Base-by-base conservation (phyloP, 768 basidiomycete genomes). In the Lentinula boryana region DNA sequence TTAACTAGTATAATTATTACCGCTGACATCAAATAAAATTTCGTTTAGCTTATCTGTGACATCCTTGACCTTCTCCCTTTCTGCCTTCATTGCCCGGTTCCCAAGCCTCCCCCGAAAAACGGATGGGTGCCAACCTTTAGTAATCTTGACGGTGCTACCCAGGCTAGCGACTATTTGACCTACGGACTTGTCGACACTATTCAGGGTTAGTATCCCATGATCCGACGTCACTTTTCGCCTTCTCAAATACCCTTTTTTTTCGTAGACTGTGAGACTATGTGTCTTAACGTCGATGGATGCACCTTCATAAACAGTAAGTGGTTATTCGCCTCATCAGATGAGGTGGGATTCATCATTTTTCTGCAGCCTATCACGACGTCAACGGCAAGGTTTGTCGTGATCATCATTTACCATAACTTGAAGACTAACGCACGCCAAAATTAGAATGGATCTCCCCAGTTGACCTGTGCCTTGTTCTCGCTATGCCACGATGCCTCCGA, bases 381-480 rank as follows among this genome's bases (percentile, higher is more conserved):
- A 74, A 76, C 56, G 75, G 70, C 49, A 75, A 74, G 66, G 73
- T 74, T 44, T 21, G 65, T 35, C 18, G 1, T 8, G 13, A 9
- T 21, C 1, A 18, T 40, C 23, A n/a, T 2, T 5, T 56, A 7
- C 16, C 38, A 56, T 40, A 41, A 4, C 5, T 27, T 56, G 15
- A 56, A 36, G 5, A 56, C 50, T 32, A n/a, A 56, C 16, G 21
- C 27, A 0, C 35, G 5, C 15, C 18, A 3, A 35, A 48, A 18
- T 48, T 43, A 76, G 73, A 68, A 68, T 36, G 73, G 72, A 43
- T 75, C 72, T 66, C 68, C 75, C 3, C 69, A 67, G 50, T 65
- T 75, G 46, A 75, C 74, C 5, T 76, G 75, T 61, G 50, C 75
- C 13, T 66, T 76, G 8, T 76, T 72, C 68, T 69, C 61, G 15